These are phyloP conservation scores for Pythium utonaiense DNA, from an alignment of 352 stramenopile species.

Conservation along the genomic window DNA sequence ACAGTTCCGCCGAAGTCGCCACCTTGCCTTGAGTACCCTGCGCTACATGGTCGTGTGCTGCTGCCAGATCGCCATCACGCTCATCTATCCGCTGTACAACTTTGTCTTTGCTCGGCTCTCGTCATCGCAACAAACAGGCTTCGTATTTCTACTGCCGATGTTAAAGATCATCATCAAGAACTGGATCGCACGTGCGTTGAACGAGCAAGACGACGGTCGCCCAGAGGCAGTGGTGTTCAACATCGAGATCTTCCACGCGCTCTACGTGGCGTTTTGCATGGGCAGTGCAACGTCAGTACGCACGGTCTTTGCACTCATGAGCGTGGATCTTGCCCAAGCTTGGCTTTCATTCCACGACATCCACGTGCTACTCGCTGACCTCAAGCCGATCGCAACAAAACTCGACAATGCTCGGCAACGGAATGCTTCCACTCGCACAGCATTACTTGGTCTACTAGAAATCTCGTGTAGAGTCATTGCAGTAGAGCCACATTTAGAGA, in stretches of 20 bases:
- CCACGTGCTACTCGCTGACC: background rate
- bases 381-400: conserved; percentile 1
- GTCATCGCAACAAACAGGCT: conserved; percentile 23
- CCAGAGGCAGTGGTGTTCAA: conserved; percentile 49
- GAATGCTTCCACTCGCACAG: background rate
- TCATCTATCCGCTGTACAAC: conserved; percentile 44
- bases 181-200: conserved; percentile 22
- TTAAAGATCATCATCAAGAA: conserved; percentile 48
- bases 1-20: background rate
- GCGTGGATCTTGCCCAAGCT: conserved; percentile 30
- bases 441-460: background rate
- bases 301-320: conserved; percentile 27
- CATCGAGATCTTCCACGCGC: conserved; percentile 46
- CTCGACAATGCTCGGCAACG: conserved; percentile 3
- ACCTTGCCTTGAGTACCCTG: background rate
- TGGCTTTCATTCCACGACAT: conserved; percentile 31
- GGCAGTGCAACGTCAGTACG: conserved; percentile 26
- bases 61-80: conserved; percentile 15
- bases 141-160: conserved; percentile 33
- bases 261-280: conserved; percentile 43
- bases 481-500: conserved; percentile 5
- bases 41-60: conserved; percentile 11
- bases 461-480: background rate
- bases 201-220: conserved; percentile 27
- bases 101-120: conserved; percentile 28